Evolutionary conservation across 305 asterid genomes (phyloP), one percentile per base, ranked within the genome.

Genomic region (Fraxinus xanthoxyloides): DNA sequence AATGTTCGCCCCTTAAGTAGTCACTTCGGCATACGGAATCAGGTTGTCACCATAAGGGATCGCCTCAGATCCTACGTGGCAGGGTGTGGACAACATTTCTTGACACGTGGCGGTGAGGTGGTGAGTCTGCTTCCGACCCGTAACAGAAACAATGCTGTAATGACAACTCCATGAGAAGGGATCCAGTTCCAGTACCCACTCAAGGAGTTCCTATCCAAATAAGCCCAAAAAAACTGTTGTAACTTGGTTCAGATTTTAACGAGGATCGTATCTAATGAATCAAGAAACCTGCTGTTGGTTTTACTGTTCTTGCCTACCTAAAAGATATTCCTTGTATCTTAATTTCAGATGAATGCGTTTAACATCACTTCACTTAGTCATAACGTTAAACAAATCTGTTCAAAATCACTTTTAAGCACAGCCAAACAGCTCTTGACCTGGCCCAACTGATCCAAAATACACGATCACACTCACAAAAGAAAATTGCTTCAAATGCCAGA

Each of bases 181-280:
- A 90, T 86, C 97, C 94, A n/a, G 83, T 86, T 87, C 96, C 92
- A 24, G 82, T 61, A 23, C 96, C 93, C 24, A 87, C 90, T 80
- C 86, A 83, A 83, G 92, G 94, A 24, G 90, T 91, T 87, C 94
- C 94, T 1, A 83, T 89, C 51, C 80, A 87, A 65, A 77, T 91
- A 73, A 69, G 40, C 70, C 86, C 92, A 26, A 92, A 63, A 82
- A 77, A 82, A 59, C 77, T 21, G 34, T 70, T 81, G 2, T 32
- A 7, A 63, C 56, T 15, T 30, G 61, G 12, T 48, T 23, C n/a
- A 5, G 43, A 76, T 13, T 9, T 59, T 70, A 17, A 4, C 4
- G 1, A 70, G 76, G 76, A 70, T 13, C 17, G 46, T 17, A 31
- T 17, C 19, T 28, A 12, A 5, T 26, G 76, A 70, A 30, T 70